Conservation (phyloP, 345 rosid species). For the Eucalyptus curtisii region DNA sequence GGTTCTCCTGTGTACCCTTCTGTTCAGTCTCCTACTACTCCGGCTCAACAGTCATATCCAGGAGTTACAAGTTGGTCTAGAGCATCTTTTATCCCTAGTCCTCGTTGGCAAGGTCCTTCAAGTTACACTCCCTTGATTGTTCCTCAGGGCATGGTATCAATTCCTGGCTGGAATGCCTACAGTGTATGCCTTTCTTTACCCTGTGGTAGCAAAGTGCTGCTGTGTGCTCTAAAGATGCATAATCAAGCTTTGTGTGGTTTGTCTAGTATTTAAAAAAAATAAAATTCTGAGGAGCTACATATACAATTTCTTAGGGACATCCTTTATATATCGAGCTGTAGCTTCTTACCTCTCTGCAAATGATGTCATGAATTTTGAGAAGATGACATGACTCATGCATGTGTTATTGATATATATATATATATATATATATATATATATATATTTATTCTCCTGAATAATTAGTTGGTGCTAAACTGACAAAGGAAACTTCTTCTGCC, state of each 20-base stretch:
- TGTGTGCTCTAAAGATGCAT: background rate
- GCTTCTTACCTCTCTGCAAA: background rate
- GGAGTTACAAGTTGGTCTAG: slow-evolving; percentile 75
- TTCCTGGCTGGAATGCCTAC: slow-evolving; percentile 74
- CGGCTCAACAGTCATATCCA: slow-evolving; percentile 61
- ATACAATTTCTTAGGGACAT: background rate
- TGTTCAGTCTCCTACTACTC: slow-evolving; percentile 62
- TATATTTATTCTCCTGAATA: background rate
- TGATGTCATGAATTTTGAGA: background rate
- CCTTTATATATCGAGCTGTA: background rate
- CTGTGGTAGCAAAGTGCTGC: background rate
- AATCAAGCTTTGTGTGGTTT: background rate
- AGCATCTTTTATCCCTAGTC: slow-evolving; percentile 80
- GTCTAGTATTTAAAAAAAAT: background rate
- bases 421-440: background rate
- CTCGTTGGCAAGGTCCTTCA: slow-evolving; percentile 96
- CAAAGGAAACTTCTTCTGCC: background rate
- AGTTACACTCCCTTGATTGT: slow-evolving; percentile 66
- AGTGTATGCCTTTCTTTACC: background rate
- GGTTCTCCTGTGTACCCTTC: slow-evolving; percentile 73
- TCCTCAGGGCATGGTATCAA: slow-evolving; percentile 85
- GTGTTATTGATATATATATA: background rate
- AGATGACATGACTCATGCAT: background rate
- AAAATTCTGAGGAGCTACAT: background rate
- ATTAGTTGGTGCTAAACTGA: background rate